Conservation (phyloP, 140 eudicot species). For the Bidens hawaiensis region DNA sequence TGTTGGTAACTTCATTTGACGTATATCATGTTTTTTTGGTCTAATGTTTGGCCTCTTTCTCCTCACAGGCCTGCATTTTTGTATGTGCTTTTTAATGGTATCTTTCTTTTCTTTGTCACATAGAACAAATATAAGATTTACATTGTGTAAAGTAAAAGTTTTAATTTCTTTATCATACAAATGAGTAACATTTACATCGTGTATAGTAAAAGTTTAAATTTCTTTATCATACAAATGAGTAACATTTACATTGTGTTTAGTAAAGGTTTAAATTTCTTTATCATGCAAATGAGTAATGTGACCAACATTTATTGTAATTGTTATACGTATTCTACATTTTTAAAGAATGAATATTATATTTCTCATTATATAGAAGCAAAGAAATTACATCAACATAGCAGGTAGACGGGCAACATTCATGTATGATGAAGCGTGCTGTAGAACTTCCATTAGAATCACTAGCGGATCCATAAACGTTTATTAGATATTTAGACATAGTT, state of each 20-base stretch:
- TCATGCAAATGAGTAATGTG: not conserved
- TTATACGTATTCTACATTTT: not conserved
- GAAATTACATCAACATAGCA: too few species aligned
- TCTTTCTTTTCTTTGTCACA: not conserved
- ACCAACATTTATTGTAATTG: not conserved
- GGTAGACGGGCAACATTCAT: not conserved
- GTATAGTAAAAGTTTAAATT: not conserved
- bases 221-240: not conserved
- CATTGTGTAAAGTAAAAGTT: not conserved
- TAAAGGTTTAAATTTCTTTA: not conserved
- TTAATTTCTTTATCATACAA: not conserved
- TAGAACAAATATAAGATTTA: not conserved
- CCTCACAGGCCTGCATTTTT: constrained; percentile 11
- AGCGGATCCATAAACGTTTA: too few species aligned
- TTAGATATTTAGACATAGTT: too few species aligned
- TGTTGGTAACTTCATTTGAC: constrained; percentile 9
- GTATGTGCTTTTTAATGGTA: not conserved
- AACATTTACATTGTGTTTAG: not conserved
- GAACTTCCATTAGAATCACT: too few species aligned
- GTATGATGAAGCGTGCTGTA: not conserved
- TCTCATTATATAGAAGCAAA: too few species aligned
- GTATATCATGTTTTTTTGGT: constrained; percentile 2
- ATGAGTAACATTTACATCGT: not conserved
- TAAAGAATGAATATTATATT: too few species aligned
- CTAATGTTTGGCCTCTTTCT: constrained; percentile 1